phyloP scores from a whole-genome alignment of 257 asterid species.

The Nicotiana sylvestris region DNA sequence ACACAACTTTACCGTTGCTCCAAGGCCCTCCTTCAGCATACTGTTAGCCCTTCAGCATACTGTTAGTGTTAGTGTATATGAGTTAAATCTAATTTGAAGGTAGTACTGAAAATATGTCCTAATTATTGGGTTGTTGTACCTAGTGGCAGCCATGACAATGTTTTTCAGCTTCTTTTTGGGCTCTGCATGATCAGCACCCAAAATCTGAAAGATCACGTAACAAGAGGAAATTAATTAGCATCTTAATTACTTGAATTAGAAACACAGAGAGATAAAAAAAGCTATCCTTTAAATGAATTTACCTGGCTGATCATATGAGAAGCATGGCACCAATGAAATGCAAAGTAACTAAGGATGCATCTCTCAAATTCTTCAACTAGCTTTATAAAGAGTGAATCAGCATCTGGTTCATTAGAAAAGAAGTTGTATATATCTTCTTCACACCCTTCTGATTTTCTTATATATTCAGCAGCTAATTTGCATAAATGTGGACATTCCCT shows the following conservation, averaged over 20 bases:
- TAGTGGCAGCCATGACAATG: slow-evolving; percentile 89
- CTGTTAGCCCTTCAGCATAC: too few relatives aligned
- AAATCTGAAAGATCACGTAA: slow-evolving; percentile 40
- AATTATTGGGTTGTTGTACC: slow-evolving; percentile 35
- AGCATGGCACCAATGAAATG: slow-evolving; percentile 89
- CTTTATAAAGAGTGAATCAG: slow-evolving; percentile 78
- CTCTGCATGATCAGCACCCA: slow-evolving; percentile 56
- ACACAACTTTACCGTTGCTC: too few relatives aligned
- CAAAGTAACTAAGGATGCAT: slow-evolving; percentile 87
- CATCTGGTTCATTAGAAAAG: slow-evolving; percentile 64
- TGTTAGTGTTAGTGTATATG: not conserved
- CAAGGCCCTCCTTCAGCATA: too few relatives aligned
- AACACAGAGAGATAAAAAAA: not conserved
- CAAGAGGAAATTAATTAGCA: not conserved
- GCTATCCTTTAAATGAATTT: not conserved
- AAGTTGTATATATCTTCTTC: slow-evolving; percentile 81
- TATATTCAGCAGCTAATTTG: slow-evolving; percentile 80
- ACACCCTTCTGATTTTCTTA: slow-evolving; percentile 66
- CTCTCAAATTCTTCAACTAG: slow-evolving; percentile 90
- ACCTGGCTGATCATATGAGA: slow-evolving; percentile 82
- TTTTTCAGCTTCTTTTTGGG: slow-evolving; percentile 79
- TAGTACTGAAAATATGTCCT: not conserved
- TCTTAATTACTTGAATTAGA: not conserved
- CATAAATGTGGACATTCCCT: slow-evolving; percentile 74
- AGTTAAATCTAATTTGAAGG: not conserved